Evolutionary conservation across 148 eudicot species (phyloP).

Genomic region (Amaranthus hypochondriacus): DNA sequence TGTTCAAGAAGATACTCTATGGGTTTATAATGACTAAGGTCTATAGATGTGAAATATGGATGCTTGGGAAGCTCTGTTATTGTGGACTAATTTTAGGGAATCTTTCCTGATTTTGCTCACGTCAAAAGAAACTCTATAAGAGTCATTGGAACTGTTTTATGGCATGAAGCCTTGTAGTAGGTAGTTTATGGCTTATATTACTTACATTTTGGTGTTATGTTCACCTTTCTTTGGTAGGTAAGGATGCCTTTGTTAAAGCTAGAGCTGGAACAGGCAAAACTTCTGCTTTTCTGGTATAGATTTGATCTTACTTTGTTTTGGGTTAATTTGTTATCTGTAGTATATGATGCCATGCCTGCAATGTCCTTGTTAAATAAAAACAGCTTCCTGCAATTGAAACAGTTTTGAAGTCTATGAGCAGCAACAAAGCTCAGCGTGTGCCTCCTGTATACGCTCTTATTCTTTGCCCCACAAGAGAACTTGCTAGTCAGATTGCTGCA

Average conservation of each 20-base stretch:
- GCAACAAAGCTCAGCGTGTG: conserved; percentile 37
- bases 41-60: neutral
- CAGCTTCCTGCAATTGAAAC: conserved; percentile 99
- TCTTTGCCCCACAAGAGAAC: conserved; percentile 94
- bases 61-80: neutral
- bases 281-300: conserved; percentile 86
- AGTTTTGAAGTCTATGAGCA: conserved; percentile 68
- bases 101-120: neutral
- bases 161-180: neutral
- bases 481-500: conserved; percentile 92
- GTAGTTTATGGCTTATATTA: neutral
- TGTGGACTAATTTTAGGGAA: neutral
- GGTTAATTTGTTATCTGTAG: neutral
- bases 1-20: too few species aligned
- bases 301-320: conserved; percentile 1
- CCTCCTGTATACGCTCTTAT: conserved; percentile 78
- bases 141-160: neutral
- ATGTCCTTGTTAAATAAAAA: conserved; percentile 50
- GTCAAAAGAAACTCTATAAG: neutral
- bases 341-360: conserved; percentile 12
- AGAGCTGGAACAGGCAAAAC: conserved; percentile 91
- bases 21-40: too few species aligned
- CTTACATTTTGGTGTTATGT: neutral
- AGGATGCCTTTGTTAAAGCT: conserved; percentile 85
- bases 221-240: conserved; percentile 43